Base-by-base conservation (phyloP, 768 basidiomycete genomes). In the Asterophora parasitica region DNA sequence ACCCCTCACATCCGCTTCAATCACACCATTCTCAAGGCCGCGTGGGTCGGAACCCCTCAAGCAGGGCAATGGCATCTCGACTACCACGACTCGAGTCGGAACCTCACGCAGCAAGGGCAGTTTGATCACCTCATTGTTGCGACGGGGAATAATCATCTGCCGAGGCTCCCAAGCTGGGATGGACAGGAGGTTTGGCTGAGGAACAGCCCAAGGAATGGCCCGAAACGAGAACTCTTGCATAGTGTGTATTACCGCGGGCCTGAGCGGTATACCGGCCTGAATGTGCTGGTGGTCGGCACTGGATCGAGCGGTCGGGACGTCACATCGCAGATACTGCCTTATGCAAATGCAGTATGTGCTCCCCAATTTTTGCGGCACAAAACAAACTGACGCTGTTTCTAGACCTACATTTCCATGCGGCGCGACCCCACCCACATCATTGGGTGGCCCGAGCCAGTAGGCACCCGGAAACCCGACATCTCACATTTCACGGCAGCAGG, bases 101-200 rank as follows among this genome's bases (percentile, higher is more conserved):
- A 31, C 58, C 41, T 7, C 55, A 58, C 4, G 58, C 54, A n/a
- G 48, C 23, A 23, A 23, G 3, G 6, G 23, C 23, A 45, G 2
- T 77, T 76, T 55, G 74, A 82, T 51, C 81, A 82, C 56, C 64
- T 83, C 19, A 64, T 82, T 23, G 71, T 79, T 28, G 78, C 77
- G 17, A 72, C 64, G n/a, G 81, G 81, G 4, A 76, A 77, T 49
- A 75, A 80, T 48, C 79, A 78, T 51, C 65, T 73, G 47, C 79
- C 82, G 2, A 64, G 65, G 19, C 64, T 71, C 1, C 73, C 72
- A 4, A 51, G 54, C 4, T 81, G 75, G 65, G 59, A 56, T 10
- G 80, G 81, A 1, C 69, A 75, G 44, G 68, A 76, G 2, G 65
- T 63, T 4, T 82, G 82, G 81, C 57, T 78, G 8, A 63, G 58